Evolutionary conservation across 2,329 filamentous ascomycete genomes (phyloP).

Genomic region (Ophiostoma quercus): DNA sequence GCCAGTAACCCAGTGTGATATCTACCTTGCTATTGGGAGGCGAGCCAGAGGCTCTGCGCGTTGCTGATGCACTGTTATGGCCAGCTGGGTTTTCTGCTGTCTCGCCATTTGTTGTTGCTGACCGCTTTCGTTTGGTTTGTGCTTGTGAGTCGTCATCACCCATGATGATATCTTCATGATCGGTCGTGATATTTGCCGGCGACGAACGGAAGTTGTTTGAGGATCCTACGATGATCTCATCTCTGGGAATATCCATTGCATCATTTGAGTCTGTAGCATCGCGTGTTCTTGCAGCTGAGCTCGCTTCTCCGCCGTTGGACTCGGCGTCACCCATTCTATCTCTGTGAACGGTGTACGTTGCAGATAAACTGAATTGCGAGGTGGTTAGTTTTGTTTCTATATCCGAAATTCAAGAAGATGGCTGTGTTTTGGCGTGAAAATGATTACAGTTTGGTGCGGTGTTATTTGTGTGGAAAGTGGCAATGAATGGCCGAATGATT

Average conservation of each 20-base stretch:
- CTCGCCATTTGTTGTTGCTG: constrained; percentile 1
- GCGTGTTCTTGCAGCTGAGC: not conserved
- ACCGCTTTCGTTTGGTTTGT: constrained; percentile 13
- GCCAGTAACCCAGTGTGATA: constrained; percentile 55
- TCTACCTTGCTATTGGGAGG: constrained; percentile 36
- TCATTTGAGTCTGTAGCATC: constrained; percentile 28
- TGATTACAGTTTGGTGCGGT: not conserved
- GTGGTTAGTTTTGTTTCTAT: not conserved
- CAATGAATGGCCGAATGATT: not conserved
- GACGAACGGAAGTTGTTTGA: constrained; percentile 30
- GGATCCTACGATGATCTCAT: constrained; percentile 48
- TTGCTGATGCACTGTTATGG: constrained; percentile 34
- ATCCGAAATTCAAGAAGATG: not conserved
- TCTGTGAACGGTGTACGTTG: not conserved
- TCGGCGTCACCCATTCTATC: constrained; percentile 4
- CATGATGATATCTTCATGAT: constrained; percentile 44
- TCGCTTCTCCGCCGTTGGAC: not conserved
- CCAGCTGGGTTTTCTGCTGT: not conserved
- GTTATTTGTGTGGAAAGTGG: not conserved
- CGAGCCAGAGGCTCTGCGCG: constrained; percentile 1
- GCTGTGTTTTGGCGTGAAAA: not conserved
- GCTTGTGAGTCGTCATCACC: constrained; percentile 29
- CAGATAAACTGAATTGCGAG: constrained; percentile 20
- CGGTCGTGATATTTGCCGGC: constrained; percentile 33
- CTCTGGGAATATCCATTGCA: constrained; percentile 40